Conservation (phyloP, 352 stramenopile species). For the Phytophthora pini region DNA sequence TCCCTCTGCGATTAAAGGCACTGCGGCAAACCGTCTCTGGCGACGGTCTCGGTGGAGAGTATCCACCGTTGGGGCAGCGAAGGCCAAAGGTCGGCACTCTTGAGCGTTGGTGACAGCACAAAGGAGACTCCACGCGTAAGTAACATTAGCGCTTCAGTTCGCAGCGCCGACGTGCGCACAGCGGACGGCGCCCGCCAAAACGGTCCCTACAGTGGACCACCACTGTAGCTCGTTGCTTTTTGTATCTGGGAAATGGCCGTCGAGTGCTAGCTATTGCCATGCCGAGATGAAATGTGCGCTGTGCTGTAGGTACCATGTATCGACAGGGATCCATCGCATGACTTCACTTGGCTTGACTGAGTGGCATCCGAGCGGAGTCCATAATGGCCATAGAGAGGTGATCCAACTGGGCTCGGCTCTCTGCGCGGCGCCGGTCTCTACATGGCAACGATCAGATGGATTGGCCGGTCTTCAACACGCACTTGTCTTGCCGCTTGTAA, state of each 20-base stretch:
- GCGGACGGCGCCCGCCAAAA: background rate
- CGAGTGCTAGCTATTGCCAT: too few species aligned
- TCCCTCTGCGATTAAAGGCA: slow-evolving; percentile 6
- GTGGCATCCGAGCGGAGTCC: slow-evolving; percentile 13
- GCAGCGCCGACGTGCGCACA: too few species aligned
- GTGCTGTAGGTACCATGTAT: background rate
- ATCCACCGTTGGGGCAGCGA: background rate
- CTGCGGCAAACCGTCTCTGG: slow-evolving; percentile 5
- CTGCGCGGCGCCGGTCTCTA: slow-evolving; percentile 10
- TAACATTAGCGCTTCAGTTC: too few species aligned
- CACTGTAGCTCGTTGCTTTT: too few species aligned
- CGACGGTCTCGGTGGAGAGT: slow-evolving; percentile 3
- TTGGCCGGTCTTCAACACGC: slow-evolving; percentile 8
- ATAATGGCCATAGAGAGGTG: slow-evolving; percentile 2
- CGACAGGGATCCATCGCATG: background rate
- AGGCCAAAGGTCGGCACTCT: background rate
- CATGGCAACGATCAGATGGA: slow-evolving; percentile 18
- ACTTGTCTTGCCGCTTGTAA: background rate
- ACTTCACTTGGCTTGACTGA: slow-evolving; percentile 9
- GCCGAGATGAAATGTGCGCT: too few species aligned
- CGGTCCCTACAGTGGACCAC: slow-evolving; percentile 6
- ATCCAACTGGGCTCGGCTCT: slow-evolving; percentile 2
- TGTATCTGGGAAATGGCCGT: background rate
- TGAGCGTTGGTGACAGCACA: background rate
- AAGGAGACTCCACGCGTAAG: background rate